phyloP scores from a whole-genome alignment of 2,329 filamentous ascomycete species.

The Colletotrichum nymphaeae region DNA sequence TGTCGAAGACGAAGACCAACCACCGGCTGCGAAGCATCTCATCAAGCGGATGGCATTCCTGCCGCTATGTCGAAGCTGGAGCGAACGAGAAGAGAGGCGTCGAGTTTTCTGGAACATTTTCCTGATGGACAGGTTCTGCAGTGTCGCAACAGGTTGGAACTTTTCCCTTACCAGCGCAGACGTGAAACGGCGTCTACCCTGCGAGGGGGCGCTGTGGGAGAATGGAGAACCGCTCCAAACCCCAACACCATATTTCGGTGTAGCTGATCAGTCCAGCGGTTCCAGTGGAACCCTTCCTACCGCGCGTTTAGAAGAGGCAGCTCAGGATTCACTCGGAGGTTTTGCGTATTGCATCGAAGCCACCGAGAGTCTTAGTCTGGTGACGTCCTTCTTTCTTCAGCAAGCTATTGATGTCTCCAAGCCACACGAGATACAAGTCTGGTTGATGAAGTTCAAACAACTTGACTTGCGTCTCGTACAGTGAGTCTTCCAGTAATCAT shows the following conservation, averaged over 20 bases:
- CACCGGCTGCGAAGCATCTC: conserved; percentile 40
- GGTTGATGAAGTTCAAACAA: conserved; percentile 58
- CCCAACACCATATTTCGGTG: conserved; percentile 53
- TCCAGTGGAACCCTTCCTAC: conserved; percentile 35
- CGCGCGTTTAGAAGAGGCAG: conserved; percentile 38
- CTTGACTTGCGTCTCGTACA: conserved; percentile 55
- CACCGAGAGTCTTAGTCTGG: conserved; percentile 54
- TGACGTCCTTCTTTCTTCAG: conserved; percentile 56
- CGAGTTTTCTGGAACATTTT: conserved; percentile 56
- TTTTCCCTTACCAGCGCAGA: conserved; percentile 49
- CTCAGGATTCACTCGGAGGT: conserved; percentile 47
- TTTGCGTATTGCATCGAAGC: conserved; percentile 60
- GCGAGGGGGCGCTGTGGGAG: conserved; percentile 52
- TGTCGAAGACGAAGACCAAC: conserved; percentile 46
- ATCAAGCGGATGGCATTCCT: conserved; percentile 51
- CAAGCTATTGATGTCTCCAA: conserved; percentile 51
- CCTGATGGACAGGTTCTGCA: conserved; percentile 52
- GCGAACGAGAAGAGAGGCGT: conserved; percentile 51
- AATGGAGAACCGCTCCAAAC: conserved; percentile 47
- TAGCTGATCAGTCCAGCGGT: conserved; percentile 45
- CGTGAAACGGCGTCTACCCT: conserved; percentile 50
- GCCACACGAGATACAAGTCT: conserved; percentile 49
- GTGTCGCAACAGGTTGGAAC: conserved; percentile 53
- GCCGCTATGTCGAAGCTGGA: conserved; percentile 44
- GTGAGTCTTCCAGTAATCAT: conserved; percentile 39